Base-by-base conservation (phyloP, 2,329 filamentous ascomycete genomes). In the Ophiostoma ips region DNA sequence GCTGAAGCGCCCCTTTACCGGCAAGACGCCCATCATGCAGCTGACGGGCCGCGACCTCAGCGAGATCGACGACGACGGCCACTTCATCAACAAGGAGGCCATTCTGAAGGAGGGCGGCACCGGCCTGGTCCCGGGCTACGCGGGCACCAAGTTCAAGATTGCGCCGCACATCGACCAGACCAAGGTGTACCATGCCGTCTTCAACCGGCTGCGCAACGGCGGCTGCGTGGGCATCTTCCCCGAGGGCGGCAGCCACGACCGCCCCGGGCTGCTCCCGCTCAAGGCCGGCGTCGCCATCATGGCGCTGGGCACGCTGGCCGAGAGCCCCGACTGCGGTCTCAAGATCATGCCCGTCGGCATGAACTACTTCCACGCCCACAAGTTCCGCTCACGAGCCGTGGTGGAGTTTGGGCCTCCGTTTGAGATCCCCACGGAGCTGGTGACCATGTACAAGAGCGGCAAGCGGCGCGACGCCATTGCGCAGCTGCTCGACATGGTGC, bases 291-390 rank as follows among this genome's bases (percentile, higher is more conserved):
- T 98, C 53, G 92, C 92, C 52, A 92, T 98, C 61, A 98, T 98
- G 90, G 92, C 90, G 12, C 76, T 98, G 34, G 90, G 90, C 36
- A 84, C 92, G 1, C 72, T 96, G 48, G 87, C 86, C 5, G 82
- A 87, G 51, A 80, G 89, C 54, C 89, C 89, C 3, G 75, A 90
- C 56, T 95, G 87, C 61, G 87, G 86, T 30, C 71, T 98, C 54
- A 94, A 89, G 66, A 95, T 98, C 59, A 87, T 98, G 21, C 92
- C 92, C 3, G 89, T 92, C 48, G 90, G 90, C 59, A 95, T 98
- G 90, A 98, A 98, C 67, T 98, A 98, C 67, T 98, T 98, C 68
- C 90, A 96, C 66, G 86, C 90, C 0, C 90, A 98, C 73, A 98
- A 96, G 65, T 98, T 98, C 67, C 84, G 90, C 43, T 96, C 90